Base-by-base conservation (phyloP, 176 grass and related monocot genomes). In the Dendrocalamus sinicus region DNA sequence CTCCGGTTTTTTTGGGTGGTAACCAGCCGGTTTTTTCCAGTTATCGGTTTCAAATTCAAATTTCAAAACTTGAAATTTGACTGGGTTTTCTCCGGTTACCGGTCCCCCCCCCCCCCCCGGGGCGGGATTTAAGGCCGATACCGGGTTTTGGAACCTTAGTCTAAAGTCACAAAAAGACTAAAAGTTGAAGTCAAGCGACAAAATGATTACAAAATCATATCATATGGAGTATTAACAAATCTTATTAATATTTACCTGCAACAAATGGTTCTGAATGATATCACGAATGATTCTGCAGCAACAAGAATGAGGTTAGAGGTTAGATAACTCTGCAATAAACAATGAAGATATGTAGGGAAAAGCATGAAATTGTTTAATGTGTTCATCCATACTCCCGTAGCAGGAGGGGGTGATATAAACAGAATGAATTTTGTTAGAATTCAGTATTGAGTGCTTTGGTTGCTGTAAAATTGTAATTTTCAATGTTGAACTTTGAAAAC, bases 251-350 rank as follows among this genome's bases (percentile, higher is more conserved):
- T 73, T 88, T 95, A 94, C 93, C 96, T 98, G 96, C 75, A 98
- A 81, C 54, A 98, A 89, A 91, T 98, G 96, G 73, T 98, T 98
- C 73, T 98, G 96, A 81, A 98, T 95, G 80, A 98, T 98, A 92
- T 98, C 96, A 50, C 96, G 93, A 82, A 98, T 98, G 69, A 98
- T 98, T 94, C 96, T 98, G 96, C 63, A 90, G 81, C 78, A 85
- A 89, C 55, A 92, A 61, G 14, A 85, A 55, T 62, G 35, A 68
- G 59, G 37, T 90, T 72, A 89, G 23, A 72, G 57, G 35, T 88
- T 72, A 89, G 71, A 82, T 64, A 84, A 22, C 81, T 75, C 54
- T 83, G 72, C 4, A 63, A 17, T 50, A 41, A 84, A 73, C 9
- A 68, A 73, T 35, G 11, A 78, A 57, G 20, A 68, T 60, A 83